Evolutionary conservation across 345 rosid genomes (phyloP).

Genomic region (Rhizophora apiculata): DNA sequence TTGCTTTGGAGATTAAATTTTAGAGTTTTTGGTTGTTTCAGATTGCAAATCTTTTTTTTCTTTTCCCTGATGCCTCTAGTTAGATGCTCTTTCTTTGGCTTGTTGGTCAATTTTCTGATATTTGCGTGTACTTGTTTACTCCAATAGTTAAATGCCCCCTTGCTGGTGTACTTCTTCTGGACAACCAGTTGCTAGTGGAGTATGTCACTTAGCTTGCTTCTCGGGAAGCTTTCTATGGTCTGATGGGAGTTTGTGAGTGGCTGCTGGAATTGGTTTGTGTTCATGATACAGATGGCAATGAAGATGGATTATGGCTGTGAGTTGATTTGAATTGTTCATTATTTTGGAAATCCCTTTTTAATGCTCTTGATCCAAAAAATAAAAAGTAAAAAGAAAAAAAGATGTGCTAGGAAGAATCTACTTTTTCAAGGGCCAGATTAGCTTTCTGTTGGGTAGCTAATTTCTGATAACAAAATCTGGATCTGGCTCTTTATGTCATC

Average conservation of each 20-base stretch:
- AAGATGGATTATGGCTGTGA: conserved; percentile 26
- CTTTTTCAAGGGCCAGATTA: conserved; percentile 13
- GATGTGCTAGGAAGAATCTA: conserved; percentile 27
- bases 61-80: not conserved
- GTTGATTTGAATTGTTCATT: conserved; percentile 2
- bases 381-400: not conserved
- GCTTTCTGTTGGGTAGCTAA: conserved; percentile 11
- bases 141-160: no score
- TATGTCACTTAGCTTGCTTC: conserved; percentile 12
- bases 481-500: conserved; percentile 14
- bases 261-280: conserved; percentile 33
- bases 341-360: conserved; percentile 9
- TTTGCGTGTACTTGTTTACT: not conserved
- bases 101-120: not conserved
- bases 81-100: not conserved
- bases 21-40: not conserved
- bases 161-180: conserved; percentile 23
- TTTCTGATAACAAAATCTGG: conserved; percentile 2
- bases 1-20: not conserved
- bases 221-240: conserved; percentile 7
- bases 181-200: conserved; percentile 19
- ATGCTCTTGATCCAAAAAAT: not conserved
- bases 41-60: not conserved
- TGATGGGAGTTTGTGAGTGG: conserved; percentile 37
- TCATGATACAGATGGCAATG: conserved; percentile 20